A percentile compares a stretch with the other conserved stretches of the same genome.
phyloP scores from a whole-genome alignment of 2,329 filamentous ascomycete genomes.

The Albifimbria verrucaria region DNA sequence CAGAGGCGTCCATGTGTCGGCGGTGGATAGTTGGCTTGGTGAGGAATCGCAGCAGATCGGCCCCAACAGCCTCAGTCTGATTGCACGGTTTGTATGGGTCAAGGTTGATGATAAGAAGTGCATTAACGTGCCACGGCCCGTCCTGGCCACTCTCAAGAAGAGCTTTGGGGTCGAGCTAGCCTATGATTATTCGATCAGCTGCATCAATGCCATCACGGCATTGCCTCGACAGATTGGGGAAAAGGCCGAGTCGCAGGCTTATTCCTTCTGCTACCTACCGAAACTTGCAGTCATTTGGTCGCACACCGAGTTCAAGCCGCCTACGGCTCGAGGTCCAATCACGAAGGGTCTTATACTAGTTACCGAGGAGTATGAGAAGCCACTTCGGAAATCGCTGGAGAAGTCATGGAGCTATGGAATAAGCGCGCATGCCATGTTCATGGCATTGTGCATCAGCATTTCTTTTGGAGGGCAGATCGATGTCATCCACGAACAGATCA shows the following conservation, averaged over 20 bases:
- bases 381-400: slow-evolving; percentile 19
- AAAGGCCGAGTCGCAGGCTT: slow-evolving; percentile 15
- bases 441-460: slow-evolving; percentile 28
- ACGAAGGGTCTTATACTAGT: slow-evolving; percentile 30
- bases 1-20: slow-evolving; percentile 7
- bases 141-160: slow-evolving; percentile 16
- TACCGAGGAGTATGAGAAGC: slow-evolving; percentile 17
- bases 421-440: slow-evolving; percentile 30
- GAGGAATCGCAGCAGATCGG: slow-evolving; percentile 11
- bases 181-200: slow-evolving; percentile 28
- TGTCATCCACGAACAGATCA: slow-evolving; percentile 26
- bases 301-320: slow-evolving; percentile 14
- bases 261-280: slow-evolving; percentile 32
- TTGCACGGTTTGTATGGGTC: slow-evolving; percentile 27
- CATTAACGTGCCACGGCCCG: slow-evolving; percentile 20
- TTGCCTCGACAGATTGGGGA: slow-evolving; percentile 13
- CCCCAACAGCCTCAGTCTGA: slow-evolving; percentile 16
- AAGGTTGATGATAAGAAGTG: slow-evolving; percentile 16
- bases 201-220: slow-evolving; percentile 28
- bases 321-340: slow-evolving; percentile 8
- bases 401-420: slow-evolving; percentile 24
- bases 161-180: slow-evolving; percentile 27
- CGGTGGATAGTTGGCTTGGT: slow-evolving; percentile 18
- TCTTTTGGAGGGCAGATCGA: slow-evolving; percentile 31
- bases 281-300: slow-evolving; percentile 37